Conservation (phyloP, 345 rosid genomes). For the Laguncularia racemosa region DNA sequence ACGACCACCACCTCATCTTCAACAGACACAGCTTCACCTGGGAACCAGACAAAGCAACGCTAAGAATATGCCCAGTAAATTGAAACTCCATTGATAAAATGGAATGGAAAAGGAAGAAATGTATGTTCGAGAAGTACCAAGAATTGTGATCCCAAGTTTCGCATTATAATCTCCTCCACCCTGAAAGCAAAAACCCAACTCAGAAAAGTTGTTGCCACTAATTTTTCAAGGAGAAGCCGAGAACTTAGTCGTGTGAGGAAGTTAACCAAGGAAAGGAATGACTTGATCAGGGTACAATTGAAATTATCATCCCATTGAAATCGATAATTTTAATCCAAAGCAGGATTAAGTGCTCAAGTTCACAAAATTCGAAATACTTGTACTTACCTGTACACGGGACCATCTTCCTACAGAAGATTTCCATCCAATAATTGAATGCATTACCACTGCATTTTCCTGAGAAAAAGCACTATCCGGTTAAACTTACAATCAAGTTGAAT, state of each 20-base stretch:
- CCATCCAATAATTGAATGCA: slow-evolving; percentile 86
- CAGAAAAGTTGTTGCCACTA: slow-evolving; percentile 7
- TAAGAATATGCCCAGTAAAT: not conserved
- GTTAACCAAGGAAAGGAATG: not conserved
- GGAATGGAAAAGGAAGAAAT: not conserved
- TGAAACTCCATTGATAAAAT: not conserved
- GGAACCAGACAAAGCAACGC: not conserved
- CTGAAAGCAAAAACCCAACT: slow-evolving; percentile 31
- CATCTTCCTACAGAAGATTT: slow-evolving; percentile 88
- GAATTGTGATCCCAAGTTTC: slow-evolving; percentile 88
- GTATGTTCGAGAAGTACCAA: slow-evolving; percentile 39
- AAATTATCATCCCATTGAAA: not conserved
- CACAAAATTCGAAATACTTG: not conserved
- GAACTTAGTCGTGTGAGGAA: not conserved
- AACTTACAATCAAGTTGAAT: not conserved
- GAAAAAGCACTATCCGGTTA: slow-evolving; percentile 6
- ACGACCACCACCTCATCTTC: slow-evolving; percentile 92
- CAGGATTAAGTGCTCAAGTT: slow-evolving; percentile 8
- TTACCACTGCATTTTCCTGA: slow-evolving; percentile 92
- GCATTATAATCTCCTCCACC: slow-evolving; percentile 82
- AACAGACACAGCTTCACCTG: slow-evolving; percentile 86
- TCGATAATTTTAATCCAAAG: not conserved
- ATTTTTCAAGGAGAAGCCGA: not conserved
- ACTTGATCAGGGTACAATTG: no score
- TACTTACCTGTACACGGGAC: slow-evolving; percentile 93